Percentiles rank a stretch among this genome's conserved stretches.
Conservation (phyloP, 2,329 filamentous ascomycete genomes). For the Nigrograna mackinnonii region DNA sequence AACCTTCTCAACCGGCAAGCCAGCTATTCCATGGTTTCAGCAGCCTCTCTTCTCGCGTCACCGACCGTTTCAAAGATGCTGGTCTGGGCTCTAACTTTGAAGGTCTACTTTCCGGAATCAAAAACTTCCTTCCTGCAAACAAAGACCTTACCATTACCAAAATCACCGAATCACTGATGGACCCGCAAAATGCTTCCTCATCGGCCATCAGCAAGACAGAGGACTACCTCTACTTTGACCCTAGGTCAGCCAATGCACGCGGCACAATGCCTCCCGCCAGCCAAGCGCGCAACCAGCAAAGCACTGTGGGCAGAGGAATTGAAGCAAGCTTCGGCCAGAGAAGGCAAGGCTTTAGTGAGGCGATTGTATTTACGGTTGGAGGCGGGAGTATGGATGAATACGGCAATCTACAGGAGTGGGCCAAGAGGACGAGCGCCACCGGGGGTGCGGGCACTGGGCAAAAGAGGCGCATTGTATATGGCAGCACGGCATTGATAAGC, state of each 20-base stretch:
- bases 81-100: conserved; percentile 88
- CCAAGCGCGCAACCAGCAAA: conserved; percentile 48
- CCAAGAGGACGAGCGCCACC: conserved; percentile 70
- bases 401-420: conserved; percentile 96
- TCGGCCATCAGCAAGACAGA: conserved; percentile 96
- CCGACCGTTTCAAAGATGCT: conserved; percentile 91
- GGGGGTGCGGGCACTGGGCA: conserved; percentile 57
- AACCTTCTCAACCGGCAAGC: conserved; percentile 66
- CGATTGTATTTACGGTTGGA: conserved; percentile 88
- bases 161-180: conserved; percentile 98
- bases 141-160: conserved; percentile 96
- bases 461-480: conserved; percentile 86
- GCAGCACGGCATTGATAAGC: conserved; percentile 78
- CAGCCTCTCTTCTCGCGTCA: conserved; percentile 86
- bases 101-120: conserved; percentile 91
- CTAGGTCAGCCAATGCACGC: conserved; percentile 86
- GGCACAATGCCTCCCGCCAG: conserved; percentile 87
- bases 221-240: conserved; percentile 96
- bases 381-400: conserved; percentile 99
- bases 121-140: conserved; percentile 96
- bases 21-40: conserved; percentile 94
- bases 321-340: conserved; percentile 88
- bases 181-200: conserved; percentile 84
- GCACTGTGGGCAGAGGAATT: conserved; percentile 60
- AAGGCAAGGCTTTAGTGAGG: conserved; percentile 85